Evolutionary conservation across 306 rosid genomes (phyloP).

Genomic region (Inga oerstediana): DNA sequence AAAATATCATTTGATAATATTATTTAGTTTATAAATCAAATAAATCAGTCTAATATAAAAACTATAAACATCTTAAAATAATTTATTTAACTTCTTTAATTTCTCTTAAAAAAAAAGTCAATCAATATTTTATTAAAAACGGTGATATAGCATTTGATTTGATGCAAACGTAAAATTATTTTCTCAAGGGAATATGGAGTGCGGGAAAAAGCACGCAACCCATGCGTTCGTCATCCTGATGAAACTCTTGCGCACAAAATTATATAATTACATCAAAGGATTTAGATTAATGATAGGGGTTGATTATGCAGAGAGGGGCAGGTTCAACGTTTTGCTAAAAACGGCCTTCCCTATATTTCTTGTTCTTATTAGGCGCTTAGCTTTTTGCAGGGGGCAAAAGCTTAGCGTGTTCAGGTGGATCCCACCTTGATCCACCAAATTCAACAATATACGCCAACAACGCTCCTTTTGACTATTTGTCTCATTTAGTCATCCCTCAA

Average conservation of each 20-base stretch:
- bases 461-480: constrained; percentile 23
- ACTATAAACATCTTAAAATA: too few species aligned
- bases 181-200: too few species aligned
- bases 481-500: neutral
- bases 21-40: too few species aligned
- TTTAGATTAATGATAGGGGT: neutral
- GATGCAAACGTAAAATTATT: neutral
- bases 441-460: constrained; percentile 20
- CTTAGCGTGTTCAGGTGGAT: neutral
- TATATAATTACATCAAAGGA: neutral
- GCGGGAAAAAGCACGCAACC: neutral
- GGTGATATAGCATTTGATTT: too few species aligned
- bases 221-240: neutral
- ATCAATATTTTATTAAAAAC: too few species aligned
- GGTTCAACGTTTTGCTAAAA: neutral
- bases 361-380: neutral
- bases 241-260: neutral
- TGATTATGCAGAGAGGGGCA: neutral
- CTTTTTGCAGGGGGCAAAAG: neutral
- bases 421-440: neutral
- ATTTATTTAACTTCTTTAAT: too few species aligned
- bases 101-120: too few species aligned
- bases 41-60: too few species aligned
- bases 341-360: neutral
- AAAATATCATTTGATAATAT: too few species aligned